Evolutionary conservation across 805 yeast species (phyloP).

Genomic region (Saccharomycopsis fibuligera): DNA sequence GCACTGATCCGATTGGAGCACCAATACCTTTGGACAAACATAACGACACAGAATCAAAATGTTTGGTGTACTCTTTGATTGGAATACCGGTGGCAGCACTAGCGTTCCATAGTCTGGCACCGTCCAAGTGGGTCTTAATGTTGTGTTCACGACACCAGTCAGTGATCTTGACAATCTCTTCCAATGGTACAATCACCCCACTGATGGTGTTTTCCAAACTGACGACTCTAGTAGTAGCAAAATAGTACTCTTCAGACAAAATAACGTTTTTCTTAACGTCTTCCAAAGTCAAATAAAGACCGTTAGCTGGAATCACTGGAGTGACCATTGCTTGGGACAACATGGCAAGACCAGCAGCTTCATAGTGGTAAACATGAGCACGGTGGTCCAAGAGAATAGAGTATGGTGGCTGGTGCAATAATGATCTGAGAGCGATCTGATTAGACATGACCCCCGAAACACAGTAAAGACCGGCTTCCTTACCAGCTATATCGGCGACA

Average conservation of each 20-base stretch:
- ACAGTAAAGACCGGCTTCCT: conserved; percentile 75
- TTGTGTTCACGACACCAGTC: conserved; percentile 42
- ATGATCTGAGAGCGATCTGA: conserved; percentile 76
- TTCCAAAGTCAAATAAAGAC: conserved; percentile 68
- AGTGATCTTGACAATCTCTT: conserved; percentile 66
- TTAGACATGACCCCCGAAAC: conserved; percentile 88
- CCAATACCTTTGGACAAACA: conserved; percentile 88
- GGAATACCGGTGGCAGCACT: conserved; percentile 64
- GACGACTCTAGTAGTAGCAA: conserved; percentile 80
- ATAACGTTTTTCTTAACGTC: conserved; percentile 60
- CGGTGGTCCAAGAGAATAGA: conserved; percentile 82
- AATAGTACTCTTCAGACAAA: conserved; percentile 76
- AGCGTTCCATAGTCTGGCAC: conserved; percentile 96
- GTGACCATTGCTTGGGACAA: conserved; percentile 88
- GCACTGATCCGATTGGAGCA: conserved; percentile 87
- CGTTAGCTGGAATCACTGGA: conserved; percentile 75
- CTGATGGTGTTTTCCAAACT: conserved; percentile 85
- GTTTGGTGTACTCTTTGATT: conserved; percentile 60
- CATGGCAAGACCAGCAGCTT: conserved; percentile 88
- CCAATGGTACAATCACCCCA: conserved; percentile 75
- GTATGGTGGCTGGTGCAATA: conserved; percentile 75
- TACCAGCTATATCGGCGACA: conserved; percentile 67
- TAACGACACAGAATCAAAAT: conserved; percentile 83
- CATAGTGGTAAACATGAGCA: conserved; percentile 75
- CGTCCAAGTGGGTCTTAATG: conserved; percentile 76